phyloP scores from a whole-genome alignment of 345 rosid genomes.

The Eucalyptus microcorys region DNA sequence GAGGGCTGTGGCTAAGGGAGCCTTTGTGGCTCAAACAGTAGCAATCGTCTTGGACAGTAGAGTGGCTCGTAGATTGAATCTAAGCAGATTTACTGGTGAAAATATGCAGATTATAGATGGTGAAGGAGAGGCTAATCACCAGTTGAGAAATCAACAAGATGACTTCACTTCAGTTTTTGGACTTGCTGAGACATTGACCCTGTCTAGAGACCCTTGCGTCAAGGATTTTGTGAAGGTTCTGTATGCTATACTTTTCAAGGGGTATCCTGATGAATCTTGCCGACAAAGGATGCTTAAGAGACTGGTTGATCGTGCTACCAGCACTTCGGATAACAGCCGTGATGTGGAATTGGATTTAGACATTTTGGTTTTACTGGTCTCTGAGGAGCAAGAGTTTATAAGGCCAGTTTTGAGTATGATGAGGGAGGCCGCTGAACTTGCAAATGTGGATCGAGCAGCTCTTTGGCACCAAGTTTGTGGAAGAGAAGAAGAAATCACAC shows the following conservation, averaged over 20 bases:
- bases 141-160: conserved; percentile 42
- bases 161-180: conserved; percentile 73
- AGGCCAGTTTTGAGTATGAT: conserved; percentile 75
- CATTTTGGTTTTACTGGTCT: conserved; percentile 66
- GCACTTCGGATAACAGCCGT: conserved; percentile 41
- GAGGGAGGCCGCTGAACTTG: conserved; percentile 82
- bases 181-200: conserved; percentile 89
- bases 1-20: conserved; percentile 87
- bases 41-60: conserved; percentile 88
- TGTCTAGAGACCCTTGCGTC: conserved; percentile 58
- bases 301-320: conserved; percentile 79
- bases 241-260: conserved; percentile 70
- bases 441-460: conserved; percentile 85
- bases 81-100: conserved; percentile 33
- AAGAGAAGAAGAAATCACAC: conserved; percentile 69
- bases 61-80: conserved; percentile 38
- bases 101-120: conserved; percentile 44
- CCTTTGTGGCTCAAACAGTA: conserved; percentile 60
- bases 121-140: conserved; percentile 62
- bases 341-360: conserved; percentile 72
- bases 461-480: conserved; percentile 89
- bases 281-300: conserved; percentile 75
- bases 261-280: conserved; percentile 74
- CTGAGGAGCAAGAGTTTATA: conserved; percentile 72
- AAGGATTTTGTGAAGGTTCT: conserved; percentile 80